Conservation (phyloP, 257 asterid species). For the Jacaranda copaia region DNA sequence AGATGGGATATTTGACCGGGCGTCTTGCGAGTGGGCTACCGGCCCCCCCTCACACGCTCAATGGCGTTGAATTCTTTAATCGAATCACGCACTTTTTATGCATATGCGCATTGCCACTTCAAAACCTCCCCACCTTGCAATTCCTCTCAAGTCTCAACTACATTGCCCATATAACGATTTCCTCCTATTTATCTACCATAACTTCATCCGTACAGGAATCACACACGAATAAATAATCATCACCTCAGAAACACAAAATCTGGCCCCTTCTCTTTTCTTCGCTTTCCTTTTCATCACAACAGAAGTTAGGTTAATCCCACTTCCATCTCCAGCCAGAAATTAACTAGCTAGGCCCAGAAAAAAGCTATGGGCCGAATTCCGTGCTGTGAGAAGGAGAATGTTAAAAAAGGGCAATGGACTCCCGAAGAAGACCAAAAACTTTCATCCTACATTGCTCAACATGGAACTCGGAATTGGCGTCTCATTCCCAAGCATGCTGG, state of each 20-base stretch:
- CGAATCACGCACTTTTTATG: constrained; percentile 79
- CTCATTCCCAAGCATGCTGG: constrained; percentile 98
- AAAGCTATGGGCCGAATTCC: constrained; percentile 81
- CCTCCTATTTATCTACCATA: not conserved
- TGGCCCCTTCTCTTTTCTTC: too few relatives aligned
- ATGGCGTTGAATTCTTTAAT: constrained; percentile 90
- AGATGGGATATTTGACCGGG: constrained; percentile 70
- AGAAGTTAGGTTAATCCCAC: too few relatives aligned
- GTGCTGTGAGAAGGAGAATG: constrained; percentile 94
- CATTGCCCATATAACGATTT: not conserved
- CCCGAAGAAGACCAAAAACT: constrained; percentile 89
- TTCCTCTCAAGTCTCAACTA: not conserved
- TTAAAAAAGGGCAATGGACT: constrained; percentile 89
- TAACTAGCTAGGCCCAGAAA: not conserved
- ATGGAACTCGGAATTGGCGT: constrained; percentile 95
- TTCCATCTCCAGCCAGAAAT: too few relatives aligned
- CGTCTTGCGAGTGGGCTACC: constrained; percentile 88
- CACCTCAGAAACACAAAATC: too few relatives aligned
- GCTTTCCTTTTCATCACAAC: too few relatives aligned
- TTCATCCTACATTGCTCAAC: constrained; percentile 81
- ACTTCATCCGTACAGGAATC: not conserved
- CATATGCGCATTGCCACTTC: not conserved
- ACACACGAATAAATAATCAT: not conserved
- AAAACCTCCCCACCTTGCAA: constrained; percentile 18
- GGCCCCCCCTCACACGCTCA: constrained; percentile 86